Base-by-base conservation (phyloP, 441 rosid genomes). In the Bocquillonia castaneifolia region DNA sequence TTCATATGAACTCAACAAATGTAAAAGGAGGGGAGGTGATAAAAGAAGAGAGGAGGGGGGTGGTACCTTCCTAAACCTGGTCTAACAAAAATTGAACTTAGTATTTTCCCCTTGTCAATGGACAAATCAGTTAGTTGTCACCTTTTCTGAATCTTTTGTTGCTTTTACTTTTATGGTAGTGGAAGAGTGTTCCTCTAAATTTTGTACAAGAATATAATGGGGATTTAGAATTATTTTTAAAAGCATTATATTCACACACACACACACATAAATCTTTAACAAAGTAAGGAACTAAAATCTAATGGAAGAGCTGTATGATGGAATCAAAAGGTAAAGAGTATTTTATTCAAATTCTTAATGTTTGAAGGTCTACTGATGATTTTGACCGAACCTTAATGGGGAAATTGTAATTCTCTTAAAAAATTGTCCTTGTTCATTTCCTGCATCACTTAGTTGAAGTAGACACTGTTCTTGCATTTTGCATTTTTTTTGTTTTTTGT, bases 401-500 rank as follows among this genome's bases (percentile, higher is more conserved):
- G 10, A 50, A 50, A 20, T 50, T 3, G 20, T 18, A 18, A 47
- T 47, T 47, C 22, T 17, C 22, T 17, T 3, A 59, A 15, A 22
- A 20, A 10, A 52, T 29, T 10, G 26, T 51, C 22, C 50, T 34
- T 58, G 20, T 18, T 31, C n/a, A 34, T 55, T 14, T 53, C 53
- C 37, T 65, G 44, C 34, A 52, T 32, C 13, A 39, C 42, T 8
- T n/a, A 28, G 59, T 51, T 68, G 59, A 39, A 70, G 42, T 42
- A 40, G 34, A 62, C 25, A 71, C 50, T 50, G 0, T 15, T 53
- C 10, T 55, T 18, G 48, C 29, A 34, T 65, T 53, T 68, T 50
- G 64, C 55, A 57, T 39, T 3, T 28, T 56, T 31, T 14, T 18
- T 70, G 57, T 28, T 58, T 69, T 52, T 51, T 40, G 57, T 53